Conservation (phyloP, 768 basidiomycete species). For the Daedaleopsis nitida region DNA sequence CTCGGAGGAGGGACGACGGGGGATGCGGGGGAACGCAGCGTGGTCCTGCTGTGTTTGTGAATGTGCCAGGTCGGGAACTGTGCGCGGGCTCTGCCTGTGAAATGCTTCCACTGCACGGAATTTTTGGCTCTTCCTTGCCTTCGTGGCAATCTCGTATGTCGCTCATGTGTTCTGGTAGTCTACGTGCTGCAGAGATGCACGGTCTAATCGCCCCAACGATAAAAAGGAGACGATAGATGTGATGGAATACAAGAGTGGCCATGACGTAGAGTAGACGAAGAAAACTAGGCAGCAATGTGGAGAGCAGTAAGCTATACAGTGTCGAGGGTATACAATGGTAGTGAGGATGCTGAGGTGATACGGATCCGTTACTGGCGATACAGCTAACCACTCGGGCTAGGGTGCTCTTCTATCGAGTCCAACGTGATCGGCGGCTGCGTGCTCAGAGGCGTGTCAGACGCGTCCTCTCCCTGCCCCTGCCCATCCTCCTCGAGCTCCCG, state of each 20-base stretch:
- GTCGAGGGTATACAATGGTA: slow-evolving; percentile 19
- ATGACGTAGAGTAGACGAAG: slow-evolving; percentile 12
- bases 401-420: slow-evolving; percentile 22
- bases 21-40: slow-evolving; percentile 25
- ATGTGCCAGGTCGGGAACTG: slow-evolving; percentile 9
- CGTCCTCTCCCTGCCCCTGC: neutral
- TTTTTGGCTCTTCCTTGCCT: slow-evolving; percentile 14
- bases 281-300: slow-evolving; percentile 18
- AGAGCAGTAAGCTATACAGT: slow-evolving; percentile 25
- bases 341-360: neutral
- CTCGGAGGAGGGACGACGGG: slow-evolving; percentile 15
- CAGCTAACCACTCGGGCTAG: slow-evolving; percentile 16
- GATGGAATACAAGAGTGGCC: slow-evolving; percentile 8
- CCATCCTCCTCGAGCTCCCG: neutral
- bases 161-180: no score
- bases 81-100: slow-evolving; percentile 7
- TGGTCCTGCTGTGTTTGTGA: slow-evolving; percentile 22
- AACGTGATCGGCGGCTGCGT: slow-evolving; percentile 10
- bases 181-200: no score
- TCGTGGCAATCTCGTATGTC: slow-evolving; percentile 3
- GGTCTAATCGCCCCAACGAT: no score
- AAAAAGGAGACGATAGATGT: neutral
- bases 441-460: slow-evolving; percentile 7
- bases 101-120: neutral
- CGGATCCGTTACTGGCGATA: slow-evolving; percentile 13